Evolutionary conservation across 2,329 filamentous ascomycete species (phyloP).

Genomic region (Colletotrichum sp.): DNA sequence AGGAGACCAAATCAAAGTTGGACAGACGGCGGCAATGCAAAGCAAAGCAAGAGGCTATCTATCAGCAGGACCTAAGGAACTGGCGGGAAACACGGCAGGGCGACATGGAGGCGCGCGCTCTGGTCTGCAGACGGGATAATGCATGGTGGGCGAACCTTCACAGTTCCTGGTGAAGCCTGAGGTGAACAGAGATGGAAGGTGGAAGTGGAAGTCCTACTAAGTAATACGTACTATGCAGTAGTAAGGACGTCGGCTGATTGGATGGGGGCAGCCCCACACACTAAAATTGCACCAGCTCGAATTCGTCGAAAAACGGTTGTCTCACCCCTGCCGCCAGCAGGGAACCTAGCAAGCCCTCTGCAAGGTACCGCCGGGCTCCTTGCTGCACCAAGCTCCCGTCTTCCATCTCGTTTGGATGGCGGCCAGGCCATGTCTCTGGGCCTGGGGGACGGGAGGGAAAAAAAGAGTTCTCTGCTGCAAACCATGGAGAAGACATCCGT

Average conservation of each 20-base stretch:
- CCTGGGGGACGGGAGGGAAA: neutral
- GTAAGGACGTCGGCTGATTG: neutral
- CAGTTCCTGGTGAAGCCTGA: neutral
- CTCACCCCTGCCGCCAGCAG: conserved; percentile 13
- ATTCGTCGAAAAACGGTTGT: conserved; percentile 19
- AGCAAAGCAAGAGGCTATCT: neutral
- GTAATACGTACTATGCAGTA: too few species aligned
- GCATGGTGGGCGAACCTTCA: neutral
- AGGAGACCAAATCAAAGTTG: neutral
- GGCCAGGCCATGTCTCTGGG: neutral
- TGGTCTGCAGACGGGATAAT: neutral
- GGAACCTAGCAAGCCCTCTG: neutral
- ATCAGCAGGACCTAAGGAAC: neutral
- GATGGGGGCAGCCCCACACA: neutral
- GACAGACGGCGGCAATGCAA: neutral
- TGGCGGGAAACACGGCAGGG: neutral
- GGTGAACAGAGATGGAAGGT: neutral
- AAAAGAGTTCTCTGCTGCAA: neutral
- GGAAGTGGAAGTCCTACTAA: neutral
- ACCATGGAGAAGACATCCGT: neutral
- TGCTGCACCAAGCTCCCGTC: neutral
- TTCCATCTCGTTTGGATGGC: neutral
- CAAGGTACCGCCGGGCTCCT: neutral
- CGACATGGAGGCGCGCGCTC: neutral
- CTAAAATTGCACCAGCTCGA: conserved; percentile 9